These are phyloP conservation scores for Craterostigma plantagineum DNA, from an alignment of 257 asterid genomes.

Conservation along the genomic window DNA sequence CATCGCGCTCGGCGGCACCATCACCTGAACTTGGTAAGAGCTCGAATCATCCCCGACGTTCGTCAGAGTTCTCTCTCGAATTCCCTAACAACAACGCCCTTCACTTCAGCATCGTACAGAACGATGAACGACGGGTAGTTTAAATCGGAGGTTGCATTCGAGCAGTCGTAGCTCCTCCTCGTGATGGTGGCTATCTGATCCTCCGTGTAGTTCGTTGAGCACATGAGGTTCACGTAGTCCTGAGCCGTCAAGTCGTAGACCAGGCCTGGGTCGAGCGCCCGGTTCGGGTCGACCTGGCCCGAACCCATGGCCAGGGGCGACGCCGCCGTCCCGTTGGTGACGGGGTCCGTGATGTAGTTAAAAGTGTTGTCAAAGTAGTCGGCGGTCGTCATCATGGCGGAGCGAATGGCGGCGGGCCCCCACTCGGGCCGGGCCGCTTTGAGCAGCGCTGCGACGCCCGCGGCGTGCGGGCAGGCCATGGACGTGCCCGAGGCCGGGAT, in stretches of 20 bases:
- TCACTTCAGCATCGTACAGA: constrained; percentile 2
- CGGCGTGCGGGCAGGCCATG: constrained; percentile 1
- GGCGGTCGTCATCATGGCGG: constrained; percentile 1
- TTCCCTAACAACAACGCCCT: constrained; percentile 5
- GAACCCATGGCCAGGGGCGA: constrained; percentile 23
- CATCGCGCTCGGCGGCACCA: constrained; percentile 11
- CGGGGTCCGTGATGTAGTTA: background rate
- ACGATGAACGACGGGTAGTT: constrained; percentile 30
- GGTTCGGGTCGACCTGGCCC: constrained; percentile 26
- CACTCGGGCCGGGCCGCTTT: constrained; percentile 1
- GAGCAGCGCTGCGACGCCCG: background rate
- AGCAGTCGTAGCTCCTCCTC: constrained; percentile 18
- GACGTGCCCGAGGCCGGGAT: background rate
- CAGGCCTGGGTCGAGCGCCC: constrained; percentile 32
- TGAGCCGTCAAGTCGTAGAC: constrained; percentile 17
- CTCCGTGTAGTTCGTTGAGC: constrained; percentile 23
- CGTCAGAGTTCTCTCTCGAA: constrained; percentile 19
- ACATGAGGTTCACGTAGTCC: constrained; percentile 20
- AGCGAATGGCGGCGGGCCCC: constrained; percentile 5
- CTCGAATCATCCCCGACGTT: constrained; percentile 23
- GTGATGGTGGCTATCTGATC: constrained; percentile 16
- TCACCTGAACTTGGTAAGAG: constrained; percentile 11
- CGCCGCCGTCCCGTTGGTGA: constrained; percentile 6
- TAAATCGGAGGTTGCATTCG: constrained; percentile 20
- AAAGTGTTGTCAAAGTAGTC: background rate